These are phyloP conservation scores for Lenwebbia sp. DNA, from an alignment of 345 rosid genomes.

Conservation along the genomic window DNA sequence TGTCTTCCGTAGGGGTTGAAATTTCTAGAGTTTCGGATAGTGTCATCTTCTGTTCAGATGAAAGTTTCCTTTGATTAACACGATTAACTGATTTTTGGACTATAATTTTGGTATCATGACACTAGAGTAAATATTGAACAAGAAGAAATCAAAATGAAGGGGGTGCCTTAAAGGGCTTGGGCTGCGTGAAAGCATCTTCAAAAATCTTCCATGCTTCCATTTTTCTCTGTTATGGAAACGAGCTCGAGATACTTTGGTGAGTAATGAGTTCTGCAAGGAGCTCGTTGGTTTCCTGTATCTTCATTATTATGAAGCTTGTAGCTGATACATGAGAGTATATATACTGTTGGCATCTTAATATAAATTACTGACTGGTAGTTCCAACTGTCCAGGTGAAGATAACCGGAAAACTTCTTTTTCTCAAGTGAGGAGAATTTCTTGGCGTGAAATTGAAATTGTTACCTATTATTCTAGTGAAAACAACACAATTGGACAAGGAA, in stretches of 20 bases:
- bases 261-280: background rate
- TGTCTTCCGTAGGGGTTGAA: background rate
- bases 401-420: constrained; percentile 53
- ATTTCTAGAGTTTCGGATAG: background rate
- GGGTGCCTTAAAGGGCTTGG: background rate
- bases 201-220: background rate
- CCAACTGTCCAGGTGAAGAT: constrained; percentile 48
- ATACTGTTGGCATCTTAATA: background rate
- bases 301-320: background rate
- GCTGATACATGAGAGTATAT: background rate
- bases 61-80: background rate
- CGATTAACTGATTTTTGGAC: background rate
- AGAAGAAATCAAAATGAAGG: background rate
- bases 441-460: constrained; percentile 66
- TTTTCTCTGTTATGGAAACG: background rate
- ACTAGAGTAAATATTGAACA: background rate
- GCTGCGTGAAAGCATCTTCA: background rate
- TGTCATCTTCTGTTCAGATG: background rate
- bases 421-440: constrained; percentile 66
- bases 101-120: background rate
- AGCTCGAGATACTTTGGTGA: background rate
- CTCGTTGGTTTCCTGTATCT: background rate
- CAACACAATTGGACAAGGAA: constrained; percentile 82
- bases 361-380: background rate
- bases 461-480: constrained; percentile 72